Base-by-base conservation (phyloP, 305 asterid genomes). In the Fraxinus baroniana region DNA sequence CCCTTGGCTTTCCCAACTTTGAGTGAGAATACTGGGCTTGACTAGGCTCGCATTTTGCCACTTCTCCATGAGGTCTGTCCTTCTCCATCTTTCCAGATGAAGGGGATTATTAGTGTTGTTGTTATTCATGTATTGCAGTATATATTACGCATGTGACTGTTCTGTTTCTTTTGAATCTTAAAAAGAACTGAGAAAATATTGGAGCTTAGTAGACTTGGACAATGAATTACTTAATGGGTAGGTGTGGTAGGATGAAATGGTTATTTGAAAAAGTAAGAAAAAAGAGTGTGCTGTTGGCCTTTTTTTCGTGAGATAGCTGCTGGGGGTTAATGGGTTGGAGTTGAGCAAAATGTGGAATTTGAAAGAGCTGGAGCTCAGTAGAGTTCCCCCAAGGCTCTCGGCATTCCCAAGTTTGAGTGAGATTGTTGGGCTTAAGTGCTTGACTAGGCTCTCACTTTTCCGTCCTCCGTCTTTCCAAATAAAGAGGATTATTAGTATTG, bases 361-460 rank as follows among this genome's bases (percentile, higher is more conserved):
- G 91, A 92, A 92, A 82, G 98, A 95, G 85, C 89, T 95, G 88
- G 99, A 95, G 90, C 92, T 94, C 46, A 88, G 95, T 83, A 89
- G 93, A 80, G 93, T 87, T 84, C 97, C 97, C n/a, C 82, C 87
- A 1, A 92, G 96, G 88, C 92, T 93, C 10, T 95, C 93, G 12
- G 89, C 91, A 22, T 88, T 90, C 79, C 94, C 93, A 1, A 28
- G 90, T 85, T 86, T 95, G 89, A 90, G 91, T 73, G 97, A 91
- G 84, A 87, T 95, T 79, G 86, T 93, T 30, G 93, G 91, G 74
- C 94, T 93, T 37, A 89, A 89, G 85, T 79, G 93, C 85, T 89
- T 95, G 89, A 94, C 94, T 4, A 93, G 89, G 90, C 96, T 95
- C 74, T 90, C 97, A 92, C 87, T 95, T 95, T 85, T 93, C 97